These are phyloP conservation scores for Cenococcum geophilum DNA, from an alignment of 495 filamentous ascomycete species.

Conservation along the genomic window DNA sequence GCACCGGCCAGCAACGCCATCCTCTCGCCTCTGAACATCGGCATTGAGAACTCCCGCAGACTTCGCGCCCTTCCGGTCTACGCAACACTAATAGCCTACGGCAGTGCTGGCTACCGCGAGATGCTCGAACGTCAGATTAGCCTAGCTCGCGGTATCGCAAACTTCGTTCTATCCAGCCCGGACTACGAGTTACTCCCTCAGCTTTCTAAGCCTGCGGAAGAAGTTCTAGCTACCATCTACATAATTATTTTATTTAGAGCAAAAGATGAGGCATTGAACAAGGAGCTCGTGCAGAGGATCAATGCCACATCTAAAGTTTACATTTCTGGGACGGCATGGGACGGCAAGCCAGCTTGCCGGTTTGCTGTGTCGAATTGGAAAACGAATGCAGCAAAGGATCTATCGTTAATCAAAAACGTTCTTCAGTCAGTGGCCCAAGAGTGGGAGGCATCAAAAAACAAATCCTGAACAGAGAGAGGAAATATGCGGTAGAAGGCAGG, in stretches of 20 bases:
- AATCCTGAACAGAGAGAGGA: too few relatives aligned
- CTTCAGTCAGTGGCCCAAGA: conserved; percentile 27
- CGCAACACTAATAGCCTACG: conserved; percentile 70
- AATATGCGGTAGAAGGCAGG: too few relatives aligned
- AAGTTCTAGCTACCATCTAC: conserved; percentile 49
- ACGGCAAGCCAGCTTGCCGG: conserved; percentile 61
- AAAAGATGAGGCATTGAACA: conserved; percentile 60
- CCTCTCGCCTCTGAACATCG: conserved; percentile 78
- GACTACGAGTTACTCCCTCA: conserved; percentile 62
- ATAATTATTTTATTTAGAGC: conserved; percentile 80
- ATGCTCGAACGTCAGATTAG: conserved; percentile 68
- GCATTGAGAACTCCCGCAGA: conserved; percentile 84
- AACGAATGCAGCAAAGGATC: conserved; percentile 52
- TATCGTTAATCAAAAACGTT: conserved; percentile 47
- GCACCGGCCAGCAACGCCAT: conserved; percentile 42
- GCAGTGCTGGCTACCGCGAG: conserved; percentile 57
- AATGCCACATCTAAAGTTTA: conserved; percentile 72
- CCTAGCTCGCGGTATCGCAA: conserved; percentile 62
- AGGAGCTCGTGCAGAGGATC: conserved; percentile 57
- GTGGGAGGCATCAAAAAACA: too few relatives aligned
- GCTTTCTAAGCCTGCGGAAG: conserved; percentile 30
- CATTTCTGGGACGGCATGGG: conserved; percentile 76
- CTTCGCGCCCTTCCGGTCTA: conserved; percentile 89
- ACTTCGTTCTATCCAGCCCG: conserved; percentile 51
- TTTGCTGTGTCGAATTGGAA: conserved; percentile 84